A percentile compares a stretch with the other conserved stretches of the same genome.
Evolutionary conservation across 257 asterid genomes (phyloP).

Genomic region (Nicotiana obtusifolia): DNA sequence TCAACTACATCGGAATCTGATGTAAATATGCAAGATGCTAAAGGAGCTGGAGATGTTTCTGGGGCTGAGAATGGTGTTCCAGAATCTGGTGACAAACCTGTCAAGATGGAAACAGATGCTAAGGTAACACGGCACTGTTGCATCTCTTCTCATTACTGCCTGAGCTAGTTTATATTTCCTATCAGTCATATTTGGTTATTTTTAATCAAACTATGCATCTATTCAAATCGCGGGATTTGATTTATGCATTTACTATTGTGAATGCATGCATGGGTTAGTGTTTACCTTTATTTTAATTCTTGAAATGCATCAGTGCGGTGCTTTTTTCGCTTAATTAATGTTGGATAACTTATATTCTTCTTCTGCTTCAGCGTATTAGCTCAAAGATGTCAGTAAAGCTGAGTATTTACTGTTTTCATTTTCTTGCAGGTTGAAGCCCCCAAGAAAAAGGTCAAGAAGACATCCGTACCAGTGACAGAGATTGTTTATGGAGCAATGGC

Average conservation of each 20-base stretch:
- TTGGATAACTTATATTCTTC: neutral
- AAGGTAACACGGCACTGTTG: slow-evolving; percentile 42
- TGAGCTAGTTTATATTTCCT: neutral
- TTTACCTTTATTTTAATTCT: neutral
- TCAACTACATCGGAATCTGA: slow-evolving; percentile 40
- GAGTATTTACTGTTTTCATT: neutral
- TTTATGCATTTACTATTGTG: neutral
- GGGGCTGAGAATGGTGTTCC: slow-evolving; percentile 68
- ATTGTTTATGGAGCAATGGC: slow-evolving; percentile 67
- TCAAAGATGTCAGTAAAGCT: neutral
- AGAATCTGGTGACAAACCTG: slow-evolving; percentile 60
- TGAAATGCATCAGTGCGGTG: neutral
- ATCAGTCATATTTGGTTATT: neutral
- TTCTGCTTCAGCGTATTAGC: neutral
- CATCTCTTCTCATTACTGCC: neutral
- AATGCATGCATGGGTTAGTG: neutral
- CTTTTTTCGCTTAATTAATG: neutral
- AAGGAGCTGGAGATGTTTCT: slow-evolving; percentile 33
- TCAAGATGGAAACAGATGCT: slow-evolving; percentile 76
- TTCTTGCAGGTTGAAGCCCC: slow-evolving; percentile 48
- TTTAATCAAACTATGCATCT: neutral
- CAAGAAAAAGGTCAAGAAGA: slow-evolving; percentile 83
- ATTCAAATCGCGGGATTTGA: neutral
- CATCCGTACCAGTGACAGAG: slow-evolving; percentile 66
- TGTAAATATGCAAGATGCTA: slow-evolving; percentile 64